phyloP scores from a whole-genome alignment of 2,329 filamentous ascomycete species.

The Penicillium oxalicum region DNA sequence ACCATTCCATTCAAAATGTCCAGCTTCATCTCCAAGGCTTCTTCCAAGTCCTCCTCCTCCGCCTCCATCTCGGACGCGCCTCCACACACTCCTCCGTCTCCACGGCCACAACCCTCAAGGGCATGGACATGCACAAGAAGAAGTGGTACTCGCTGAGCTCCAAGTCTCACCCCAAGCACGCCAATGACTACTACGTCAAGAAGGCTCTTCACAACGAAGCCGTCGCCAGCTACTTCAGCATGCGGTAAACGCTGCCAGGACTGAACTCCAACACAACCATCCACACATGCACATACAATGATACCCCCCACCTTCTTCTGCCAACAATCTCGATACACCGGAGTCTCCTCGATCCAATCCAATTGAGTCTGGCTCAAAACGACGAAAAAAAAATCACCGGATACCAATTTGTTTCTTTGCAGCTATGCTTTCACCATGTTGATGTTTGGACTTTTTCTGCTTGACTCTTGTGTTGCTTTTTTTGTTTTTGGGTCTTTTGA shows the following conservation, averaged over 20 bases:
- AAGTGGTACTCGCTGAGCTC: conserved; percentile 17
- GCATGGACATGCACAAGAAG: conserved; percentile 11
- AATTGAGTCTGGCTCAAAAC: no score
- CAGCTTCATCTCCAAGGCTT: conserved; percentile 10
- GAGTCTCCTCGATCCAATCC: no score
- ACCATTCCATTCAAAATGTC: conserved; percentile 7
- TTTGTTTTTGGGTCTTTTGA: no score
- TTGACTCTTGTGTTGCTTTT: neutral
- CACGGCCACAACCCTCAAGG: conserved; percentile 22
- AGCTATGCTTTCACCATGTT: neutral
- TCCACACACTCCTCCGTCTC: conserved; percentile 22
- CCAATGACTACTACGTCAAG: conserved; percentile 1
- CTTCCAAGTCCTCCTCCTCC: conserved; percentile 10
- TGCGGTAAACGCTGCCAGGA: conserved; percentile 12
- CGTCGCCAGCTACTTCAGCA: conserved; percentile 18
- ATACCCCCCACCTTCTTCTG: neutral
- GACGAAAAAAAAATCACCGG: no score
- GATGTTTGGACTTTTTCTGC: neutral
- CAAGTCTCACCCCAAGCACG: conserved; percentile 6
- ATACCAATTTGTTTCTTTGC: neutral
- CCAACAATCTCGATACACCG: no score
- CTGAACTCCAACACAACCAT: neutral
- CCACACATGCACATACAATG: neutral
- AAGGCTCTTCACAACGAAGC: conserved; percentile 19
- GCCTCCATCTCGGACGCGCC: conserved; percentile 8